These are phyloP conservation scores for Sporothrix luriei DNA, from an alignment of 2,329 filamentous ascomycete genomes.

Conservation along the genomic window DNA sequence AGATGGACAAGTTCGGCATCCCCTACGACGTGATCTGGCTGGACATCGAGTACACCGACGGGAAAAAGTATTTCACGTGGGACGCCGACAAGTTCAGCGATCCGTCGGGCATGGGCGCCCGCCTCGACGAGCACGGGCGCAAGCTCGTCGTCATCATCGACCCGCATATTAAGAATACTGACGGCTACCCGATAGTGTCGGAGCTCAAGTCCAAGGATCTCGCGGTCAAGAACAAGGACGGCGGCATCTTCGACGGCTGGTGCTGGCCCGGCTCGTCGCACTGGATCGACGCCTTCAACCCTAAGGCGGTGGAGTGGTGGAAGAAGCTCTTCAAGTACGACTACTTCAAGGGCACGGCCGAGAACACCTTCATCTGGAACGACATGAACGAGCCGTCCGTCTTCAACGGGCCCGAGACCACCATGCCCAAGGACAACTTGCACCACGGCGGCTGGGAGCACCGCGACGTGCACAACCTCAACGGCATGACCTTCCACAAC, in stretches of 20 bases:
- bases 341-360: slow-evolving; percentile 79
- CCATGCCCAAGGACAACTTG: slow-evolving; percentile 98
- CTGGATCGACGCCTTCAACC: slow-evolving; percentile 96
- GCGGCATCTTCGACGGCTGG: slow-evolving; percentile 89
- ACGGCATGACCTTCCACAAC: slow-evolving; percentile 93
- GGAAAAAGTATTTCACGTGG: slow-evolving; percentile 98
- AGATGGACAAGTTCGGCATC: slow-evolving; percentile 93
- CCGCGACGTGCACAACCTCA: slow-evolving; percentile 92
- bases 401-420: slow-evolving; percentile 97
- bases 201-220: slow-evolving; percentile 83
- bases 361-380: slow-evolving; percentile 96
- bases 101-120: slow-evolving; percentile 83
- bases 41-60: slow-evolving; percentile 95
- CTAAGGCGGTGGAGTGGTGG: slow-evolving; percentile 92
- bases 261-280: slow-evolving; percentile 97
- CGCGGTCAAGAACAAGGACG: slow-evolving; percentile 86
- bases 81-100: slow-evolving; percentile 85
- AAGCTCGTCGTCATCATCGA: slow-evolving; percentile 96
- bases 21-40: slow-evolving; percentile 99
- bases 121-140: slow-evolving; percentile 79
- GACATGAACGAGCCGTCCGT: slow-evolving; percentile 99
- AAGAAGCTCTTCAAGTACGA: slow-evolving; percentile 83
- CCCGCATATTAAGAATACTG: slow-evolving; percentile 93
- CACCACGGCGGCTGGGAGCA: slow-evolving; percentile 94
- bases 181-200: slow-evolving; percentile 73